Conservation (phyloP, 371 early-diverging fungal genomes). For the Mortierella sp. region DNA sequence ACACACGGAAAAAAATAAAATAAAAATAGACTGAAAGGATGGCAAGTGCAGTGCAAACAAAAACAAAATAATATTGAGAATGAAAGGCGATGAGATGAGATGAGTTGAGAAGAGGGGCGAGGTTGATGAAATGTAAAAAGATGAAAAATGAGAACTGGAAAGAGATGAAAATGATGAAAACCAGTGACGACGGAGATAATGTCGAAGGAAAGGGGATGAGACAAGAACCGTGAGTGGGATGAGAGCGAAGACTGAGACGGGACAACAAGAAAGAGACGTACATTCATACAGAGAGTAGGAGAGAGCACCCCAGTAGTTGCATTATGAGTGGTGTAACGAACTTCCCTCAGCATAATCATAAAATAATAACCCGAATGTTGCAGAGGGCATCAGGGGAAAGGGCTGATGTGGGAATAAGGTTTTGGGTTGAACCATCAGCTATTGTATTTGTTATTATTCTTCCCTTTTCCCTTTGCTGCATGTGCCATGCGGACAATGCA, state of each 20-base stretch:
- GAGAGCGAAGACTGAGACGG: no score
- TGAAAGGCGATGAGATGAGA: background rate
- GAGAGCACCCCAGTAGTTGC: background rate
- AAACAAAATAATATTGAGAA: background rate
- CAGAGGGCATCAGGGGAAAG: no score
- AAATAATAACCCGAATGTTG: no score
- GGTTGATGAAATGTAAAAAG: background rate
- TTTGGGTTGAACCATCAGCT: no score
- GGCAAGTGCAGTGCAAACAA: background rate
- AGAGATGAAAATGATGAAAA: constrained; percentile 9
- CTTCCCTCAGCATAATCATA: no score
- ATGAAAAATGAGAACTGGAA: background rate
- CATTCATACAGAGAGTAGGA: constrained; percentile 1
- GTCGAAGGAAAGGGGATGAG: background rate
- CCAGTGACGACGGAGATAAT: background rate
- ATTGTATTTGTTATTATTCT: no score
- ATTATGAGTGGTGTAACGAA: background rate
- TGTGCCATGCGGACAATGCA: no score
- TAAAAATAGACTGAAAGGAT: background rate
- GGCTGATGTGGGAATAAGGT: no score
- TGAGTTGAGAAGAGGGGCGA: background rate
- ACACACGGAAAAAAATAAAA: background rate
- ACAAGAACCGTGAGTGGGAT: no score
- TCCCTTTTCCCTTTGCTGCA: no score
- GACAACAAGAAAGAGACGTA: background rate